A percentile compares a stretch with the other conserved stretches of the same genome.
Evolutionary conservation across 2,329 filamentous ascomycete genomes (phyloP).

Genomic region (Neonectria faginata): DNA sequence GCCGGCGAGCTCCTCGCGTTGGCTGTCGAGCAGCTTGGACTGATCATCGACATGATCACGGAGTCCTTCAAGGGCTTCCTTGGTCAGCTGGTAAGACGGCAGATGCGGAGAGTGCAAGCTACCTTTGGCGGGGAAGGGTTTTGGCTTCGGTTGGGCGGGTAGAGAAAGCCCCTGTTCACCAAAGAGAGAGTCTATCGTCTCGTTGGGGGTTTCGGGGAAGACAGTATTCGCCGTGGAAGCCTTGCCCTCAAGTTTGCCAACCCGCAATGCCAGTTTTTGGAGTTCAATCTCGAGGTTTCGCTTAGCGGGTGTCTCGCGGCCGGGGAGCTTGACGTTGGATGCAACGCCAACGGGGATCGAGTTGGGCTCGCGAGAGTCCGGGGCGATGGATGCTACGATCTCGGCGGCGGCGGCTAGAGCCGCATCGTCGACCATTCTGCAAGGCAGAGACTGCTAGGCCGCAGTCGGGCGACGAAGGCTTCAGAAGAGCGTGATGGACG

Average conservation of each 20-base stretch:
- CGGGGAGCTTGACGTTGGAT: slow-evolving; percentile 77
- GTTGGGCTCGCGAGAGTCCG: slow-evolving; percentile 54
- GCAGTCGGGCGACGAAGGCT: slow-evolving; percentile 44
- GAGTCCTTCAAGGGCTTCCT: slow-evolving; percentile 86
- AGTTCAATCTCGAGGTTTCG: slow-evolving; percentile 85
- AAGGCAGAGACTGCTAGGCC: slow-evolving; percentile 42
- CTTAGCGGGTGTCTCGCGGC: slow-evolving; percentile 80
- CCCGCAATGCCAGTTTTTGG: slow-evolving; percentile 78
- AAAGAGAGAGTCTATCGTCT: slow-evolving; percentile 74
- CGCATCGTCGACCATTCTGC: slow-evolving; percentile 65
- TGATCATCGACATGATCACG: slow-evolving; percentile 94
- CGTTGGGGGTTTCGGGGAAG: slow-evolving; percentile 85
- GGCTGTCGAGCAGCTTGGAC: slow-evolving; percentile 89
- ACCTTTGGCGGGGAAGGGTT: slow-evolving; percentile 60
- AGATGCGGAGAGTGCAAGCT: slow-evolving; percentile 53
- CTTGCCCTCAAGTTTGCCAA: slow-evolving; percentile 86
- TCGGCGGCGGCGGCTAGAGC: slow-evolving; percentile 65
- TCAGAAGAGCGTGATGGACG: slow-evolving; percentile 19
- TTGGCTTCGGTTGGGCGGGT: slow-evolving; percentile 58
- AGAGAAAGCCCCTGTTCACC: slow-evolving; percentile 63
- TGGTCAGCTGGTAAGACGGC: slow-evolving; percentile 69
- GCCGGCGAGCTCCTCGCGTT: slow-evolving; percentile 85
- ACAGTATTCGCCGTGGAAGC: slow-evolving; percentile 70
- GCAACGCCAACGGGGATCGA: slow-evolving; percentile 56
- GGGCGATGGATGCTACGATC: slow-evolving; percentile 65